Percentiles rank a stretch among this genome's conserved stretches.
These are phyloP conservation scores for Euphorbia tirucalli DNA, from an alignment of 345 rosid species.

Conservation along the genomic window DNA sequence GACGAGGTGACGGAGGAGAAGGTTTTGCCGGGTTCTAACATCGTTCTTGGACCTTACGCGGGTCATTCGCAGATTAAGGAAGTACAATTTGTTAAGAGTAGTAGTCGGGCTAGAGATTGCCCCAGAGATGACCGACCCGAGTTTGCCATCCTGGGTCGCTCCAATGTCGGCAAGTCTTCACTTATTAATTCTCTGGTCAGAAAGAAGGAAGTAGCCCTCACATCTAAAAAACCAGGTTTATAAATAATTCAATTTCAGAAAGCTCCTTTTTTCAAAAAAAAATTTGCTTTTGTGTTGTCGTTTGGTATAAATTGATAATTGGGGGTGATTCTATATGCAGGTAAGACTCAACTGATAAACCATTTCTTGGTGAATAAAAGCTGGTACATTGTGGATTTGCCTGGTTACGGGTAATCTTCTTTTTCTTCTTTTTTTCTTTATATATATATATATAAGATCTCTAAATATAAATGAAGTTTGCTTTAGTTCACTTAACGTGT, in stretches of 20 bases:
- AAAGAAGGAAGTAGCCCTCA: conserved; percentile 88
- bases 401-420: conserved; percentile 83
- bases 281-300: neutral
- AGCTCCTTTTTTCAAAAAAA: neutral
- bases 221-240: conserved; percentile 92
- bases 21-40: conserved; percentile 85
- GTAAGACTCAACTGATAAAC: conserved; percentile 94
- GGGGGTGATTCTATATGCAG: conserved; percentile 28
- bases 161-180: conserved; percentile 95
- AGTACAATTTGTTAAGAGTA: conserved; percentile 85
- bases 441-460: neutral
- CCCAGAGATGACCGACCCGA: conserved; percentile 79
- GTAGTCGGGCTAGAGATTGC: conserved; percentile 81
- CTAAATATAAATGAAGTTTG: neutral
- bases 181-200: conserved; percentile 81
- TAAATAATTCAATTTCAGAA: neutral
- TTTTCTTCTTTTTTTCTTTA: neutral
- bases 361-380: conserved; percentile 91
- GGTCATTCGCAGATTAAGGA: conserved; percentile 89
- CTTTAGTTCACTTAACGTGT: neutral
- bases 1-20: conserved; percentile 63
- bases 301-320: conserved; percentile 3
- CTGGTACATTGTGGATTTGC: conserved; percentile 96
- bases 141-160: conserved; percentile 85
- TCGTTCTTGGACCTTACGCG: conserved; percentile 80